phyloP scores from a whole-genome alignment of 177 flowering plant genomes.

The Vitis hybrid region DNA sequence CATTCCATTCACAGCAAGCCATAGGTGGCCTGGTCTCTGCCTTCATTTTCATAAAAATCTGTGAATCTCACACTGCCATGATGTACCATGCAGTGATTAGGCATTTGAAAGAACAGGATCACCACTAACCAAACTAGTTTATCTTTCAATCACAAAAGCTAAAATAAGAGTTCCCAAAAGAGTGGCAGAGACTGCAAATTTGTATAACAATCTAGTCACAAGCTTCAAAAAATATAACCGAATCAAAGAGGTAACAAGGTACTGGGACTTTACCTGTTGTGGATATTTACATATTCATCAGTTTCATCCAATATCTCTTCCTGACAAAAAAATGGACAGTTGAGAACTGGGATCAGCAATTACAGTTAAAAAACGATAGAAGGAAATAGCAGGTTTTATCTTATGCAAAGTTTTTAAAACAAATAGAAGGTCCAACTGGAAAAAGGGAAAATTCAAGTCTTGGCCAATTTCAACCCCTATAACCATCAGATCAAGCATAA shows the following conservation, averaged over 20 bases:
- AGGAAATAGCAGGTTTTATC: not conserved
- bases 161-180: not conserved
- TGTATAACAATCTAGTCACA: not conserved
- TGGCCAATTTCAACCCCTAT: too few species aligned
- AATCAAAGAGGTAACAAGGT: not conserved
- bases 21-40: not conserved
- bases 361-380: not conserved
- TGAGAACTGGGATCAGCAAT: constrained; percentile 10
- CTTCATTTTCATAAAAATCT: not conserved
- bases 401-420: not conserved
- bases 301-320: constrained; percentile 99
- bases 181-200: not conserved
- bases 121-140: not conserved
- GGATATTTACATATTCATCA: constrained; percentile 91
- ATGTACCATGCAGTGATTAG: not conserved
- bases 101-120: not conserved
- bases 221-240: not conserved
- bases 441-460: too few species aligned
- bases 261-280: constrained; percentile 64
- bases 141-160: not conserved
- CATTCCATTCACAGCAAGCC: not conserved
- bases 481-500: too few species aligned
- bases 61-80: not conserved
- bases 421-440: not conserved
- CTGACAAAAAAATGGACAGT: constrained; percentile 33